phyloP scores from a whole-genome alignment of 495 filamentous ascomycete species.

The Schizothecium vesticola region DNA sequence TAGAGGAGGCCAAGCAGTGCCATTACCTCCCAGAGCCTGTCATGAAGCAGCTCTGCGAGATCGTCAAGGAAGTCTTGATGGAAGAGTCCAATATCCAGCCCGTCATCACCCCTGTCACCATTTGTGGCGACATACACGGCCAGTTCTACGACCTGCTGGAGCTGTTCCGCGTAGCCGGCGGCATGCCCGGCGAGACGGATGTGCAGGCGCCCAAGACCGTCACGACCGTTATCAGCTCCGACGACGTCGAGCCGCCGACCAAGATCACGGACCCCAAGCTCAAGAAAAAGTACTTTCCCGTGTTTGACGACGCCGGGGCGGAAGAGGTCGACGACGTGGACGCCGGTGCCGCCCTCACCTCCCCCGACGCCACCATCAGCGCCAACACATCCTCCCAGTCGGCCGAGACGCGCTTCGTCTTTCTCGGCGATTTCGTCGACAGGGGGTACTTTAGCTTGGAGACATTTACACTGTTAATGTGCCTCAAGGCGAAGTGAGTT shows the following conservation, averaged over 20 bases:
- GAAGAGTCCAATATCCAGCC: slow-evolving; percentile 99
- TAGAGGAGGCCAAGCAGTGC: slow-evolving; percentile 90
- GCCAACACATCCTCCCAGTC: slow-evolving; percentile 46
- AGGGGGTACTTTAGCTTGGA: slow-evolving; percentile 96
- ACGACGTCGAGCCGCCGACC: slow-evolving; percentile 81
- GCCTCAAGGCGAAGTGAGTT: slow-evolving; percentile 83
- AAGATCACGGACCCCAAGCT: slow-evolving; percentile 79
- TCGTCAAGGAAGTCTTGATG: slow-evolving; percentile 97
- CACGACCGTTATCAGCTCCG: slow-evolving; percentile 67
- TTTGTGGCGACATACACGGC: slow-evolving; percentile 97
- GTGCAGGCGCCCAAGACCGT: slow-evolving; percentile 58
- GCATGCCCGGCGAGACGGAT: slow-evolving; percentile 78
- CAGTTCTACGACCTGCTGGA: slow-evolving; percentile 98
- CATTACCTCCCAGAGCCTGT: slow-evolving; percentile 90
- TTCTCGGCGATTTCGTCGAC: slow-evolving; percentile 96
- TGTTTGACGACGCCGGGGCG: slow-evolving; percentile 32
- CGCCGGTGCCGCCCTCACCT: slow-evolving; percentile 37
- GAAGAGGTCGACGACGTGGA: slow-evolving; percentile 32
- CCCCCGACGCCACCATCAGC: slow-evolving; percentile 36
- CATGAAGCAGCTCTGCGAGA: slow-evolving; percentile 98
- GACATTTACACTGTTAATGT: slow-evolving; percentile 92
- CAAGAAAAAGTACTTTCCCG: slow-evolving; percentile 66
- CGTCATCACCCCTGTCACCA: slow-evolving; percentile 90
- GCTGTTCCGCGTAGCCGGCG: slow-evolving; percentile 91
- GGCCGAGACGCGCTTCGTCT: slow-evolving; percentile 83